Evolutionary conservation across 768 basidiomycete genomes (phyloP).

Genomic region (Tremella fuciformis): DNA sequence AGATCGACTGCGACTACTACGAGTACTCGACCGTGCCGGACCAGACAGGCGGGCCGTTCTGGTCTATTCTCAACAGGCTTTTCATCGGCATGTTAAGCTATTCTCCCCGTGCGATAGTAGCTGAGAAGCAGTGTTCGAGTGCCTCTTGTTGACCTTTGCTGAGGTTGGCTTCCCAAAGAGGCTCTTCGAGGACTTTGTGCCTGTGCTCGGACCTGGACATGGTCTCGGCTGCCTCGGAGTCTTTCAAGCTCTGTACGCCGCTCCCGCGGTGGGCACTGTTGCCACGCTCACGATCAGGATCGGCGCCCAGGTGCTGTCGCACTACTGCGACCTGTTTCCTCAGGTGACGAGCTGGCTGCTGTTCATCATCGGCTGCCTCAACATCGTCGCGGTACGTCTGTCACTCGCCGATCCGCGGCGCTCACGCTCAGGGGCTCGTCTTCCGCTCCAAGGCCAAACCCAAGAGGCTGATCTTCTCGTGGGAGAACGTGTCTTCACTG

Average conservation of each 20-base stretch:
- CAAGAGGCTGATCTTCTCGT: constrained; percentile 53
- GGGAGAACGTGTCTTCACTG: constrained; percentile 50
- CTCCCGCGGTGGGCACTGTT: neutral
- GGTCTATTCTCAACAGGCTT: constrained; percentile 82
- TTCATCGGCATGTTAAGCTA: constrained; percentile 59
- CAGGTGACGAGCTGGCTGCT: constrained; percentile 89
- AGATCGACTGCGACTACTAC: constrained; percentile 71
- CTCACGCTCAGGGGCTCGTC: constrained; percentile 52
- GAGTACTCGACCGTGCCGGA: constrained; percentile 73
- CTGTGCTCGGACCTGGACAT: constrained; percentile 76
- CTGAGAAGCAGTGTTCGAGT: constrained; percentile 61
- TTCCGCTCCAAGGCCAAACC: constrained; percentile 39
- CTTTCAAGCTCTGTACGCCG: constrained; percentile 75
- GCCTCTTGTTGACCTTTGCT: constrained; percentile 73
- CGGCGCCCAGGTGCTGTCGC: constrained; percentile 59
- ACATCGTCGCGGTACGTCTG: constrained; percentile 59
- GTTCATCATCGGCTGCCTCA: constrained; percentile 84
- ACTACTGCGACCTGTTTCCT: constrained; percentile 77
- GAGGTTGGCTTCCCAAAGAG: constrained; percentile 75
- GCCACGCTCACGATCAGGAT: constrained; percentile 48
- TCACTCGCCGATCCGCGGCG: constrained; percentile 55
- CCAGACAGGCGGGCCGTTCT: constrained; percentile 85
- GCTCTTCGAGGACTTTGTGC: constrained; percentile 73
- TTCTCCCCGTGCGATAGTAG: neutral
- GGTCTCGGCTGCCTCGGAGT: constrained; percentile 83